Evolutionary conservation across 1,139 yeast species (phyloP).

Genomic region (Yamadazyma spencermartinsiae): DNA sequence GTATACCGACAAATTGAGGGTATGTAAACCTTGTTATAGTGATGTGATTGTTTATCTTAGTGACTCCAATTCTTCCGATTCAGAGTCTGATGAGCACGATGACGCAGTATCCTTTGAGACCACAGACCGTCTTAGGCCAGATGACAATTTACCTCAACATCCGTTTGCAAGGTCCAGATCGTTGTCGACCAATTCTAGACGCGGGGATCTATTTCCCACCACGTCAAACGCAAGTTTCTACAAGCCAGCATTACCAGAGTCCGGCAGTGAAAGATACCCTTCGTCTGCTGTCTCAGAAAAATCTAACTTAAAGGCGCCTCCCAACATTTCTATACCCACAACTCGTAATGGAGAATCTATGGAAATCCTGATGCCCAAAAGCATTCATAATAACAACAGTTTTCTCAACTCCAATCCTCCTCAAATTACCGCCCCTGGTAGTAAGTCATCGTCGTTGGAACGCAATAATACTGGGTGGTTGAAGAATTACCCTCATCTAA

Average conservation of each 20-base stretch:
- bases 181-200: conserved; percentile 27
- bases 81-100: conserved; percentile 19
- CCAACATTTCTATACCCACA: conserved; percentile 81
- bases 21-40: conserved; percentile 75
- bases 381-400: conserved; percentile 5
- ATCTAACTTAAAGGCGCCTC: conserved; percentile 36
- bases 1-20: conserved; percentile 70
- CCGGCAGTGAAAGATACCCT: conserved; percentile 1
- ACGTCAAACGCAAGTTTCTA: conserved; percentile 18
- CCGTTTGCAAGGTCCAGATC: conserved; percentile 35
- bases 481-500: conserved; percentile 25
- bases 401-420: conserved; percentile 5
- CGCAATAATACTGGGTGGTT: conserved; percentile 20
- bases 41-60: conserved; percentile 66
- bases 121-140: conserved; percentile 17
- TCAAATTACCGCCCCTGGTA: conserved; percentile 6
- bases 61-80: conserved; percentile 53
- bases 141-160: conserved; percentile 27
- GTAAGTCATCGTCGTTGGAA: conserved; percentile 4
- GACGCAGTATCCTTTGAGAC: conserved; percentile 20
- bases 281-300: conserved; percentile 2
- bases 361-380: conserved; percentile 55
- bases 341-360: conserved; percentile 77
- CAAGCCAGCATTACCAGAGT: conserved; percentile 13
- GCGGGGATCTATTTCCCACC: conserved; percentile 8